These are phyloP conservation scores for Corylus americana DNA, from an alignment of 306 rosid species.

Conservation along the genomic window DNA sequence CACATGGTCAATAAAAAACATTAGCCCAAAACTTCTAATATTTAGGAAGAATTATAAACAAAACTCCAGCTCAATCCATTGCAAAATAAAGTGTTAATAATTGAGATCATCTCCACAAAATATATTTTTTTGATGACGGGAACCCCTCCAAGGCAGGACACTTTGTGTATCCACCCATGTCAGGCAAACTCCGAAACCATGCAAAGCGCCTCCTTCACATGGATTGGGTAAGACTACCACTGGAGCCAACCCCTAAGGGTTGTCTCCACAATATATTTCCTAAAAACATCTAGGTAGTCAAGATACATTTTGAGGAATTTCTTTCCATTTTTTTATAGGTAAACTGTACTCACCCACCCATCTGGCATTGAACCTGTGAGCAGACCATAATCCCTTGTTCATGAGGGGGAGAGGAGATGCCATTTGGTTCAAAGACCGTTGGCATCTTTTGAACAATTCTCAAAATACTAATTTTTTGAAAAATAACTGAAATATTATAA, in stretches of 20 bases:
- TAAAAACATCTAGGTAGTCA: not conserved
- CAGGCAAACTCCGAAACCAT: too few species aligned
- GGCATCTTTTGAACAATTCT: not conserved
- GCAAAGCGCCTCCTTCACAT: too few species aligned
- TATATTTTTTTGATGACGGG: not conserved
- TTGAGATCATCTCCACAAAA: not conserved
- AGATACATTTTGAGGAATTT: not conserved
- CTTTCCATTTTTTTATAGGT: not conserved
- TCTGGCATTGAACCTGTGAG: not conserved
- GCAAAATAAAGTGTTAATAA: constrained; percentile 3
- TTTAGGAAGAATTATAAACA: constrained; percentile 11
- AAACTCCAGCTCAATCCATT: not conserved
- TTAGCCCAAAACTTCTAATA: not conserved
- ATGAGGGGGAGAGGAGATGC: not conserved
- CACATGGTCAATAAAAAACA: constrained; percentile 26
- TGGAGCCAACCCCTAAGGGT: too few species aligned
- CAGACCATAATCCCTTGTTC: not conserved
- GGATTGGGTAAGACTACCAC: too few species aligned
- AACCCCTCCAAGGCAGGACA: too few species aligned
- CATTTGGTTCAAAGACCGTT: not conserved
- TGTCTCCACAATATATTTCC: not conserved
- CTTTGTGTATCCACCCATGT: too few species aligned
- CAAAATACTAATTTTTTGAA: not conserved
- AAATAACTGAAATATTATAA: too few species aligned
- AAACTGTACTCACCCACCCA: not conserved